Evolutionary conservation across 2,329 filamentous ascomycete genomes (phyloP), one percentile per base, ranked within the genome.

Genomic region (Xenosphaeropsis pyriputrescens): DNA sequence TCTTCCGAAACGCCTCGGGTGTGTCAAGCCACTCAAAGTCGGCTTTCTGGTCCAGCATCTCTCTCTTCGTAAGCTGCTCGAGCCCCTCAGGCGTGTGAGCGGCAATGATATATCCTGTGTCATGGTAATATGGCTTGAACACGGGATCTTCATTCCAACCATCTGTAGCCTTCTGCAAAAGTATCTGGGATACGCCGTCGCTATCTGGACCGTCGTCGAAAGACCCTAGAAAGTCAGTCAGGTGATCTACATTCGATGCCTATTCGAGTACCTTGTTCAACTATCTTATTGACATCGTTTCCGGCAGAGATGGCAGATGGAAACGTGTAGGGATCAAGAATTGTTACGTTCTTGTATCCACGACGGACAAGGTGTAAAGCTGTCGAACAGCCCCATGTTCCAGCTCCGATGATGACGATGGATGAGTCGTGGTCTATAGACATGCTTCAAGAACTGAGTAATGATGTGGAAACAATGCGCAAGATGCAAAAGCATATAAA

Each of bases 261-360:
- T 37, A 37, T 47, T 39, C 13, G 41, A 42, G 16, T 32, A 41
- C 45, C 46, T 48, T 48, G 33, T 41, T 48, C 46, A 7, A 76
- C 58, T 39, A 76, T 75, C 51, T 77, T 77, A 50, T 76, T 77
- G 18, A 76, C 49, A 43, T 77, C 70, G 41, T 72, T 71, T 15
- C 64, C 71, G 0, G 70, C 73, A 0, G 72, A 74, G 47, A 55
- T 57, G 53, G 38, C 54, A 47, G 40, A 49, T 16, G 48, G 48
- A 26, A 65, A 55, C 14, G 59, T 51, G 44, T 69, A 62, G 43
- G 57, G 58, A 46, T 72, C 67, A 26, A 71, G 55, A 9, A 71
- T 57, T 7, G 58, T 67, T 18, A 70, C 54, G 41, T 64, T 55
- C 5, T 15, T 54, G 47, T 68, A 71, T 3, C 66, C 67, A 9